These are phyloP conservation scores for Prillingera fragicola DNA, from an alignment of 1,284 basidiomycete genomes.

Conservation along the genomic window DNA sequence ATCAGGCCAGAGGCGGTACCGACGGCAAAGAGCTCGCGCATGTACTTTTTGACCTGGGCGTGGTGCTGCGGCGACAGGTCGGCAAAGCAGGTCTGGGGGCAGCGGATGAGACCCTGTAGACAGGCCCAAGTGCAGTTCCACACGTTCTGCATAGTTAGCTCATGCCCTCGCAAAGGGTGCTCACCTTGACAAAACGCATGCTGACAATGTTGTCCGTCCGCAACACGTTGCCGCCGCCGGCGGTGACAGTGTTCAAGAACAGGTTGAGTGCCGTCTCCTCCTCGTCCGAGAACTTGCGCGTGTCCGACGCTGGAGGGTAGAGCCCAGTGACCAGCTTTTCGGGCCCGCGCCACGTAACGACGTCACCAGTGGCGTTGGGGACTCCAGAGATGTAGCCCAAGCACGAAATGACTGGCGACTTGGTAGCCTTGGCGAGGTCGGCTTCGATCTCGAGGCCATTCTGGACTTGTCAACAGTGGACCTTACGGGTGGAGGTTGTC, in stretches of 20 bases:
- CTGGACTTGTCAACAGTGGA: constrained; percentile 9
- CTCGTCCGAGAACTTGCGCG: constrained; percentile 9
- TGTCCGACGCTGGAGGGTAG: constrained; percentile 27
- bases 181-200: constrained; percentile 34
- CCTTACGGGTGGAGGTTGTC: not conserved
- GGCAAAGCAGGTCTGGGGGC: constrained; percentile 26
- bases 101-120: constrained; percentile 37
- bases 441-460: constrained; percentile 71
- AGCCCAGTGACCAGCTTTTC: constrained; percentile 35
- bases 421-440: constrained; percentile 54
- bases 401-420: constrained; percentile 36
- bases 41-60: constrained; percentile 31
- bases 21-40: constrained; percentile 35
- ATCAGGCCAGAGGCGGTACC: constrained; percentile 38
- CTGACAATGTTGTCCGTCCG: constrained; percentile 28
- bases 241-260: constrained; percentile 21
- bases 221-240: constrained; percentile 24
- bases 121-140: constrained; percentile 42
- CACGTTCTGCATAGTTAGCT: constrained; percentile 32
- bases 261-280: constrained; percentile 23
- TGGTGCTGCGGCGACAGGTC: constrained; percentile 20
- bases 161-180: not conserved
- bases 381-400: constrained; percentile 37
- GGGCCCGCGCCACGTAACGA: constrained; percentile 35
- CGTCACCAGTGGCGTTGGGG: constrained; percentile 27